A percentile compares a stretch with the other conserved stretches of the same genome.
Conservation (phyloP, 2,329 filamentous ascomycete genomes). For the Aspergillus amoenus region DNA sequence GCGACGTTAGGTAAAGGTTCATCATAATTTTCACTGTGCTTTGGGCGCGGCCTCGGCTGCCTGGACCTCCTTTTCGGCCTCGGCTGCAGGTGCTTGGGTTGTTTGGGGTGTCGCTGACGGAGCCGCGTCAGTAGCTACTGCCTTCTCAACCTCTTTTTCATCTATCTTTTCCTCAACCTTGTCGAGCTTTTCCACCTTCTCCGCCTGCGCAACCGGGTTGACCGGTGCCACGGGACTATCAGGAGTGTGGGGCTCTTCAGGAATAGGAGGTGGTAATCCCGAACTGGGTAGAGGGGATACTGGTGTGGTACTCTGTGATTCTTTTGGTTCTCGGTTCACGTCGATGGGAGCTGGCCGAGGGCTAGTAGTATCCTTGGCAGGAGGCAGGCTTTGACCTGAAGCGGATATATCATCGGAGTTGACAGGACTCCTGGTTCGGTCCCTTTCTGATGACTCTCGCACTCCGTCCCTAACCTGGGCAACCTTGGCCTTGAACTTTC, state of each 20-base stretch:
- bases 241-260: slow-evolving; percentile 34
- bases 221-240: slow-evolving; percentile 18
- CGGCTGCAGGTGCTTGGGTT: neutral
- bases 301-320: slow-evolving; percentile 25
- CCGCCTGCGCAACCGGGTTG: neutral
- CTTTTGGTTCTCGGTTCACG: slow-evolving; percentile 22
- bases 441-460: slow-evolving; percentile 52
- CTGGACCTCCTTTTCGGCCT: neutral
- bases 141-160: neutral
- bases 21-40: neutral
- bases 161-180: neutral
- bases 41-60: neutral
- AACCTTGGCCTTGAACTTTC: slow-evolving; percentile 65
- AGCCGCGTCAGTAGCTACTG: neutral
- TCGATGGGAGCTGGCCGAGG: slow-evolving; percentile 26
- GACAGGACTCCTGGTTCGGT: slow-evolving; percentile 53
- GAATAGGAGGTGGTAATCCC: slow-evolving; percentile 33
- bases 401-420: slow-evolving; percentile 34
- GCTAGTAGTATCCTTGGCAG: slow-evolving; percentile 21
- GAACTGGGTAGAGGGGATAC: slow-evolving; percentile 30
- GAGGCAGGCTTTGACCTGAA: slow-evolving; percentile 36
- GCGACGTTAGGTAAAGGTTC: neutral
- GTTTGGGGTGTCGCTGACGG: neutral
- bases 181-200: neutral
- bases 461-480: slow-evolving; percentile 55